These are phyloP conservation scores for Aspergillus intermedius DNA, from an alignment of 2,329 filamentous ascomycete species.

Conservation along the genomic window DNA sequence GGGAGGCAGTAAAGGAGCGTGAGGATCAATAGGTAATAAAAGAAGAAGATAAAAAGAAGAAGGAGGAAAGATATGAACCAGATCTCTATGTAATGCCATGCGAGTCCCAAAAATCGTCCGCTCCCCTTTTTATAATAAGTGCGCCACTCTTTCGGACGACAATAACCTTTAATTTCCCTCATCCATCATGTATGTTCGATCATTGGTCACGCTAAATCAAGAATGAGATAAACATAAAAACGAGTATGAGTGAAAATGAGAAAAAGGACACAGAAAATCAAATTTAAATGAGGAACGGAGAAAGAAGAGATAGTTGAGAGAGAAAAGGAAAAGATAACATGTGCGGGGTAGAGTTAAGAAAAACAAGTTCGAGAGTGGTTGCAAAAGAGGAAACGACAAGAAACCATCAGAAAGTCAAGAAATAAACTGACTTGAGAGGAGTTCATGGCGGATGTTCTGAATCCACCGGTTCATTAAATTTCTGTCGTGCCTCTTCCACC, in stretches of 20 bases:
- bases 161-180: slow-evolving; percentile 26
- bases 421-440: slow-evolving; percentile 1
- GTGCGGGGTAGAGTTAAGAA: slow-evolving; percentile 4
- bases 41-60: slow-evolving; percentile 9
- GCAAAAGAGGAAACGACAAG: neutral
- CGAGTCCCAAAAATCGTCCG: slow-evolving; percentile 32
- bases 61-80: slow-evolving; percentile 28
- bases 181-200: slow-evolving; percentile 37
- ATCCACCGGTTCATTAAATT: slow-evolving; percentile 40
- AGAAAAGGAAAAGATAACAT: neutral
- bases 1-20: slow-evolving; percentile 11
- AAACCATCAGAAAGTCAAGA: neutral
- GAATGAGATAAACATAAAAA: slow-evolving; percentile 19
- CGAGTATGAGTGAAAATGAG: slow-evolving; percentile 4
- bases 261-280: slow-evolving; percentile 4
- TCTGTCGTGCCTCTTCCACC: slow-evolving; percentile 59
- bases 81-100: slow-evolving; percentile 37
- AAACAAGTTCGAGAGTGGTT: slow-evolving; percentile 8
- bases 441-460: slow-evolving; percentile 32
- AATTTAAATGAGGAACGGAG: slow-evolving; percentile 9
- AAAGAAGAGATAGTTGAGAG: slow-evolving; percentile 4
- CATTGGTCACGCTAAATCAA: slow-evolving; percentile 37
- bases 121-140: slow-evolving; percentile 33
- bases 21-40: slow-evolving; percentile 15
- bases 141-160: slow-evolving; percentile 30